phyloP scores from a whole-genome alignment of 805 yeast species.

The Starmera amethionina region DNA sequence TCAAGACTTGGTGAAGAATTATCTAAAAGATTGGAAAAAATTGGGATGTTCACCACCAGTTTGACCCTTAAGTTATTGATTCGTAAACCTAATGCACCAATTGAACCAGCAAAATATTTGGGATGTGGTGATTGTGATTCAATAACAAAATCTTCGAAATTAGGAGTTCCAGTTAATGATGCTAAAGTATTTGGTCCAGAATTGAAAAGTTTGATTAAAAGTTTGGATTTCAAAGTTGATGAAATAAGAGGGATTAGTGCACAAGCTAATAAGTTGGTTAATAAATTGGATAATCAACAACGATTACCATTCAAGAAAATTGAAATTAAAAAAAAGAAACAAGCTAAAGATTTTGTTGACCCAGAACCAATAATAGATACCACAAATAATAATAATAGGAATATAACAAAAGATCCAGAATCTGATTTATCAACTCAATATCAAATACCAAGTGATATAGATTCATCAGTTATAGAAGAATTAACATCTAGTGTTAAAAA shows the following conservation, averaged over 20 bases:
- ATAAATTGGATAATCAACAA: conserved; percentile 20
- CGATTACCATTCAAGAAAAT: conserved; percentile 23
- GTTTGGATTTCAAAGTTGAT: conserved; percentile 46
- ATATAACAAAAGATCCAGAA: background rate
- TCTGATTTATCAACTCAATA: conserved; percentile 9
- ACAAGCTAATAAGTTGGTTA: conserved; percentile 50
- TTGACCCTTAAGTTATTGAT: conserved; percentile 57
- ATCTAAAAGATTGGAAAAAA: conserved; percentile 35
- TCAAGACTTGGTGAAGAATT: conserved; percentile 51
- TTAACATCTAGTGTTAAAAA: conserved; percentile 13
- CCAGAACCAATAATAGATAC: conserved; percentile 1
- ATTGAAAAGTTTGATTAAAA: conserved; percentile 43
- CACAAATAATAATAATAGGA: background rate
- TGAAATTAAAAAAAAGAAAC: conserved; percentile 5
- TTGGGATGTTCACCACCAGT: conserved; percentile 42
- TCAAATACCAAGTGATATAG: conserved; percentile 20
- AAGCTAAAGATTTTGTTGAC: conserved; percentile 3
- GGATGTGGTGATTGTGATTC: conserved; percentile 82
- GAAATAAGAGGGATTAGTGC: conserved; percentile 78
- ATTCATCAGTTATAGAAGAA: conserved; percentile 16
- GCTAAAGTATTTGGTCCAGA: conserved; percentile 53
- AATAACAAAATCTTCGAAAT: conserved; percentile 41
- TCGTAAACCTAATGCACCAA: conserved; percentile 57
- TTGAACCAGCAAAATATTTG: conserved; percentile 65
- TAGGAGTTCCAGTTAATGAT: conserved; percentile 56